These are phyloP conservation scores for Aureobasidium sp. DNA, from an alignment of 2,329 filamentous ascomycete genomes.

Conservation along the genomic window DNA sequence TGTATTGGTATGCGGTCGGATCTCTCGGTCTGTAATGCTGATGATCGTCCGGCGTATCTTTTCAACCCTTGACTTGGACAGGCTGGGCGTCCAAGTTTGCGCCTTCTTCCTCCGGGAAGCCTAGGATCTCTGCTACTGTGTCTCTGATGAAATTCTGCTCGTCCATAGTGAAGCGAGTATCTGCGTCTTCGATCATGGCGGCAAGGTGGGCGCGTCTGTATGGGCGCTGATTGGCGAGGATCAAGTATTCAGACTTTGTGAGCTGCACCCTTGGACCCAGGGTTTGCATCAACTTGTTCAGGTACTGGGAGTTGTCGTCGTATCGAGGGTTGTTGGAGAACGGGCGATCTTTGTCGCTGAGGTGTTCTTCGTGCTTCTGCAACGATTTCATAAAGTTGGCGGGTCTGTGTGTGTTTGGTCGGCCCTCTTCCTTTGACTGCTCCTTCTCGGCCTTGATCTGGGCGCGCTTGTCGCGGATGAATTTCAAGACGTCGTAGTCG, in stretches of 20 bases:
- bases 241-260: slow-evolving; percentile 29
- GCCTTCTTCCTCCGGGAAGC: neutral
- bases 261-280: slow-evolving; percentile 27
- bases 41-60: neutral
- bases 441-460: slow-evolving; percentile 28
- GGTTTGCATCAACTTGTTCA: slow-evolving; percentile 21
- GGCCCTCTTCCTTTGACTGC: slow-evolving; percentile 23
- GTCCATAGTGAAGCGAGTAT: slow-evolving; percentile 27
- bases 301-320: slow-evolving; percentile 19
- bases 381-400: slow-evolving; percentile 21
- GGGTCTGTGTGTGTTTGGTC: slow-evolving; percentile 21
- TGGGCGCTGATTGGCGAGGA: slow-evolving; percentile 30
- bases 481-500: slow-evolving; percentile 31
- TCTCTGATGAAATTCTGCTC: slow-evolving; percentile 28
- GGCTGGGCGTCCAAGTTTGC: neutral
- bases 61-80: slow-evolving; percentile 7
- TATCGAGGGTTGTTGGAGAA: slow-evolving; percentile 22
- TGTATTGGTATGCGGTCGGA: neutral
- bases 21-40: neutral
- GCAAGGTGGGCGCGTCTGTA: slow-evolving; percentile 27
- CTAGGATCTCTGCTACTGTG: slow-evolving; percentile 21
- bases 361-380: slow-evolving; percentile 18
- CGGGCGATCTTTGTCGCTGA: slow-evolving; percentile 19
- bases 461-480: slow-evolving; percentile 25
- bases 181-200: slow-evolving; percentile 31